Conservation (phyloP, 257 asterid genomes). For the Craterostigma plantagineum region DNA sequence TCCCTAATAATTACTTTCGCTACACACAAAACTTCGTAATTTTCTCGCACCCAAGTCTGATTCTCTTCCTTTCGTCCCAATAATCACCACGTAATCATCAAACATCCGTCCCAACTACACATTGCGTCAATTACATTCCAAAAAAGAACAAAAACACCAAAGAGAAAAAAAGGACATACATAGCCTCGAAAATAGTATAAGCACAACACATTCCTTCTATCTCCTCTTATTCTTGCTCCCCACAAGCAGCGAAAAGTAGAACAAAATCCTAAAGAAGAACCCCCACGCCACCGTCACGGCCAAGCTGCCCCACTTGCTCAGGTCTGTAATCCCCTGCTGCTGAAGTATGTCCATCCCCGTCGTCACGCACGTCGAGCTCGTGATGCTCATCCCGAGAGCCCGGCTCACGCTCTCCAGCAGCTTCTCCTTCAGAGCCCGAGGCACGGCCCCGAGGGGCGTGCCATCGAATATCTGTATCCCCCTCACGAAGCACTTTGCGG, state of each 20-base stretch:
- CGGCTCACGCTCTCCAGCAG: constrained; percentile 38
- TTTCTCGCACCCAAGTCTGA: too few species aligned
- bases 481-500: constrained; percentile 36
- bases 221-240: constrained; percentile 74
- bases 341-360: constrained; percentile 56
- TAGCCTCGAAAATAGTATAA: too few species aligned
- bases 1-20: too few species aligned
- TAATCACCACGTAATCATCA: too few species aligned
- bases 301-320: constrained; percentile 42
- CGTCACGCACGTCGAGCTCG: constrained; percentile 52
- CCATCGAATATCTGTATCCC: constrained; percentile 62
- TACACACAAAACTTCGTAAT: too few species aligned
- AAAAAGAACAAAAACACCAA: too few species aligned
- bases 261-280: constrained; percentile 53
- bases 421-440: constrained; percentile 29
- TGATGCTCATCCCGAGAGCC: constrained; percentile 37
- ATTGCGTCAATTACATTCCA: too few species aligned
- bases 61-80: too few species aligned
- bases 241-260: constrained; percentile 44
- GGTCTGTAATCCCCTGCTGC: constrained; percentile 59
- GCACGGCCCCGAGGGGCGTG: constrained; percentile 39
- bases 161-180: too few species aligned
- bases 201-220: background rate
- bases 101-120: too few species aligned
- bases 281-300: constrained; percentile 75